Evolutionary conservation across 75 land plant species (phyloP), one percentile per base, ranked within the genome.

Genomic region (Cryptomeria japonica): DNA sequence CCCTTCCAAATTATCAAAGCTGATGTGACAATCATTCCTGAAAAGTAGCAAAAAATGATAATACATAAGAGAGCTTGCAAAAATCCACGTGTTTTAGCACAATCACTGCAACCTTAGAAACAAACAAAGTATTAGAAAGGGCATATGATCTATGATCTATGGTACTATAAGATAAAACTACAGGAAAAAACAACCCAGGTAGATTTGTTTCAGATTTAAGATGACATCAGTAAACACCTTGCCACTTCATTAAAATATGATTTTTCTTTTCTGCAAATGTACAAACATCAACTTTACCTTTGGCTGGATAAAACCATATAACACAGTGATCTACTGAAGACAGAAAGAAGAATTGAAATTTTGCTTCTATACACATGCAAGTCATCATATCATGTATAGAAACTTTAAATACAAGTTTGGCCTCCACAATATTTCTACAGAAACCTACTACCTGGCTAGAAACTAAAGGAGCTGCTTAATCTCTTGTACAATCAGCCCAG

Each of bases 1-100:
- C 91, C 97, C 83, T 95, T 95, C 97, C 97, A 96, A 86, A 95
- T 93, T 38, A 96, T 95, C 80, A 96, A 76, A 14, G 96, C 96
- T 12, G 94, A 92, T 2, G 96, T 86, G 9, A 96, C 93, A 56
- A 95, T 93, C 96, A 96, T 92, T 34, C 97, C 97, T 96, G 91
- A 83, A 80, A 89, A 16, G 77, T 42, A 78, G 19, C n/a, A 80
- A 80, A 80, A 19, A 25, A 42, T 38, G 2, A 4, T 18, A 80
- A 25, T 31, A 1, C 46, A 11, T 42, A 41, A 80, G n/a, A 44
- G 47, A 28, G 83, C 42, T 41, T 19, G 28, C n/a, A 80, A 28
- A 79, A 11, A 39, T 79, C 37, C 42, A 80, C 22, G 28, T 22
- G 25, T 7, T 80, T 80, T 44, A 6, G 47, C 47, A 44, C 47